Base-by-base conservation (phyloP, 2,329 filamentous ascomycete species). In the Decorospora gaudefroyi region DNA sequence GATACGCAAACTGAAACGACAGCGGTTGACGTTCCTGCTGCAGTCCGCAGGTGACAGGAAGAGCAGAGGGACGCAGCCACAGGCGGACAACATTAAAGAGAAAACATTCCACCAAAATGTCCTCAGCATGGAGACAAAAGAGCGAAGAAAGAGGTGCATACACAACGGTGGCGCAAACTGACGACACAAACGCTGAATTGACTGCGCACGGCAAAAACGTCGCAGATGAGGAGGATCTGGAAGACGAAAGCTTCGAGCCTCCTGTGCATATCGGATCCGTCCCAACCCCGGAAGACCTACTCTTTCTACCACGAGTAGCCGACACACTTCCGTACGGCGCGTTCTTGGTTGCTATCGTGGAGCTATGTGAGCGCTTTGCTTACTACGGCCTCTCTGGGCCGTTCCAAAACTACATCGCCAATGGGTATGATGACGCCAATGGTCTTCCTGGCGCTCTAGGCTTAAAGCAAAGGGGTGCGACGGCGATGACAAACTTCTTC, bases 351-450 rank as follows among this genome's bases (percentile, higher is more conserved):
- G 75, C 74, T 6, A 63, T 76, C 4, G 74, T 78, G 4, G 76
- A 78, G 57, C 61, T 78, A 2, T 76, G 73, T 55, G 76, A 78
- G 51, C 69, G 75, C 10, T 77, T 77, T 51, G 72, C 74, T 3
- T 78, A 71, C 51, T 74, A 72, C 31, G 70, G 69, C 5, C 66
- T 76, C 0, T 73, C 72, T 6, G 75, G 74, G 4, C 72, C 74
- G 7, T 76, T 78, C 50, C 75, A 77, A 49, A 78, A 78, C 52
- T 78, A 77, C 60, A 76, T 77, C 54, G 65, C 69, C 28, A 75
- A 76, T 49, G 54, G 57, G 21, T 69, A 71, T 31, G 42, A 69
- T 25, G 67, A 70, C 30, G 53, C 63, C 9, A 71, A 73, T 39
- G 74, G 73, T 1, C 62, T 73, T 2, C 69, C 70, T 11, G 74